A percentile compares a stretch with the other conserved stretches of the same genome.
These are phyloP conservation scores for Pleurotus tuoliensis DNA, from an alignment of 768 basidiomycete species.

Conservation along the genomic window DNA sequence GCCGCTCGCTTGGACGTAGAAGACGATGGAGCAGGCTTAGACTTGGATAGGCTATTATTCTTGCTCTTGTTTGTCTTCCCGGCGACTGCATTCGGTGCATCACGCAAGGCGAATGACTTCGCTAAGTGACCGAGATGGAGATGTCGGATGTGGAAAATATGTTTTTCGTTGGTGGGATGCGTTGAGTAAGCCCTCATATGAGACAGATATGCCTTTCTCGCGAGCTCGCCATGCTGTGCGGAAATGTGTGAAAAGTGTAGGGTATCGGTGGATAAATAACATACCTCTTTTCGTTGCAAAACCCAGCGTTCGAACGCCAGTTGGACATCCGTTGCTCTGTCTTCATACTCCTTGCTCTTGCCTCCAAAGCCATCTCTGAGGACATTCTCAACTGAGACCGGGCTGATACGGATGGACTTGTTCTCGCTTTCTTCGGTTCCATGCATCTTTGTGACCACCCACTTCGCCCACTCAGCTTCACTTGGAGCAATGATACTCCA, in stretches of 20 bases:
- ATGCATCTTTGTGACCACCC: conserved; percentile 84
- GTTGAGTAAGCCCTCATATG: conserved; percentile 97
- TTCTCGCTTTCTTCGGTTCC: conserved; percentile 32
- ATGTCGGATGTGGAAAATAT: conserved; percentile 93
- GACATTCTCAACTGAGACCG: conserved; percentile 65
- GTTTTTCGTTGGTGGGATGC: conserved; percentile 92
- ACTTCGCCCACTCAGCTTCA: conserved; percentile 86
- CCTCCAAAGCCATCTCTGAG: conserved; percentile 85
- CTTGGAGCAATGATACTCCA: conserved; percentile 90
- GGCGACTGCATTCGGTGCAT: conserved; percentile 63
- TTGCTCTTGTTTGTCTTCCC: conserved; percentile 15
- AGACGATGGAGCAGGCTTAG: conserved; percentile 14
- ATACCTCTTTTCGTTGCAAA: conserved; percentile 62
- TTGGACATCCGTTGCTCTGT: conserved; percentile 92
- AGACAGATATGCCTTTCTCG: conserved; percentile 84
- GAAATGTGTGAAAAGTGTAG: not conserved
- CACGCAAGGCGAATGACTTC: conserved; percentile 87
- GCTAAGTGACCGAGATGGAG: conserved; percentile 94
- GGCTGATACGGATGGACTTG: conserved; percentile 47
- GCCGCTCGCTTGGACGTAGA: conserved; percentile 12
- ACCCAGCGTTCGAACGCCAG: conserved; percentile 96
- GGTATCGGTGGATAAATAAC: conserved; percentile 16
- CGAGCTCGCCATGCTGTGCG: conserved; percentile 66
- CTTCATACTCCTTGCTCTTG: conserved; percentile 74
- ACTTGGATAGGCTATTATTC: conserved; percentile 13